phyloP scores from a whole-genome alignment of 1,139 yeast genomes.

The Hansenula lynferdii region DNA sequence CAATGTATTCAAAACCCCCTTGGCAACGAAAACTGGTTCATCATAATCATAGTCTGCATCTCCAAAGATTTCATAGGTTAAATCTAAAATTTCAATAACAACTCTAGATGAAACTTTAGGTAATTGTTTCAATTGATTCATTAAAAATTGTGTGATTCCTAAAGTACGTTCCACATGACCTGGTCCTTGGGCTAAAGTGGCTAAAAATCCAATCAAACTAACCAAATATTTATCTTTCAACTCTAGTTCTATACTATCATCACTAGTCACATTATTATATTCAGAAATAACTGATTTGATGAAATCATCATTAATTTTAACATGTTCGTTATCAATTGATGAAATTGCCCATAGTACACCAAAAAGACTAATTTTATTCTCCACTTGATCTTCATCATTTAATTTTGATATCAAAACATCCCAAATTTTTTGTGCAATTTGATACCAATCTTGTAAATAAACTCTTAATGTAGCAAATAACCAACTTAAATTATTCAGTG shows the following conservation, averaged over 20 bases:
- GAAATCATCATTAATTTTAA: not conserved
- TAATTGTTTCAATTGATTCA: conserved; percentile 26
- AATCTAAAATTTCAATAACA: conserved; percentile 56
- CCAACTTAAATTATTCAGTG: conserved; percentile 70
- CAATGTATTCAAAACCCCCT: conserved; percentile 43
- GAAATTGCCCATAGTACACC: conserved; percentile 61
- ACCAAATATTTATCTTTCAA: conserved; percentile 18
- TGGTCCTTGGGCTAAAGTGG: conserved; percentile 46
- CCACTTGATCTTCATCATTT: conserved; percentile 30
- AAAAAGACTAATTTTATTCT: conserved; percentile 42
- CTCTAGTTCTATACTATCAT: conserved; percentile 19
- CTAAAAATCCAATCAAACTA: conserved; percentile 44
- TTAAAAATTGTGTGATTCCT: conserved; percentile 41
- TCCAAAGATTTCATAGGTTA: conserved; percentile 75
- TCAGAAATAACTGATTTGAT: conserved; percentile 15
- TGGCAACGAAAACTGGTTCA: conserved; percentile 56
- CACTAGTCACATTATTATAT: conserved; percentile 18
- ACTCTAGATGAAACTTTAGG: conserved; percentile 30
- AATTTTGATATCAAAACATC: conserved; percentile 20
- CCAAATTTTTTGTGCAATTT: conserved; percentile 35
- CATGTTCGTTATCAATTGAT: conserved; percentile 34
- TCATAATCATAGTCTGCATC: conserved; percentile 69
- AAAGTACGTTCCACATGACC: conserved; percentile 42
- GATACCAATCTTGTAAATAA: conserved; percentile 28
- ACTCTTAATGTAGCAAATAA: conserved; percentile 31